phyloP scores from a whole-genome alignment of 768 basidiomycete species.

The Artomyces pyxidatus region DNA sequence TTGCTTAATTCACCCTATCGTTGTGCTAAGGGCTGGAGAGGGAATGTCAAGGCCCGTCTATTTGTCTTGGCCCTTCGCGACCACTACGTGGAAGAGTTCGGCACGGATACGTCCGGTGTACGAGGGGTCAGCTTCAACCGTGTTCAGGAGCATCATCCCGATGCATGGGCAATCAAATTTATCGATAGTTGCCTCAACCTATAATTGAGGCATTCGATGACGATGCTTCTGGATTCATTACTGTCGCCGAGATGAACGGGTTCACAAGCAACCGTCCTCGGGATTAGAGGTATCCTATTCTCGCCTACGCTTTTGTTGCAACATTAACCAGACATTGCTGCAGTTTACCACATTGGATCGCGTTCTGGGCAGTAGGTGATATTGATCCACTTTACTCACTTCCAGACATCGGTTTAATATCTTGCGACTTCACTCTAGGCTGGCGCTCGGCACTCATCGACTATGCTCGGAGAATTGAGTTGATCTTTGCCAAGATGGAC shows the following conservation, averaged over 20 bases:
- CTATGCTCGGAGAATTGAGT: not conserved
- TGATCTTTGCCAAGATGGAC: not conserved
- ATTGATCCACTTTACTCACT: not conserved
- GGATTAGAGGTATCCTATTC: slow-evolving; percentile 16
- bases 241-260: slow-evolving; percentile 22
- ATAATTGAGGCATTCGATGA: slow-evolving; percentile 25
- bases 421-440: no score
- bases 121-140: not conserved
- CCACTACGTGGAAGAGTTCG: slow-evolving; percentile 19
- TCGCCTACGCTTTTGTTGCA: slow-evolving; percentile 2
- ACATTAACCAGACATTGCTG: not conserved
- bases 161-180: slow-evolving; percentile 19
- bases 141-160: slow-evolving; percentile 6
- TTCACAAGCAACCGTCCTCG: slow-evolving; percentile 18
- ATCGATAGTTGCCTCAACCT: slow-evolving; percentile 14
- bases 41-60: not conserved
- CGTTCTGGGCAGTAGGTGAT: slow-evolving; percentile 19
- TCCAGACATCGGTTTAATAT: not conserved
- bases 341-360: slow-evolving; percentile 21
- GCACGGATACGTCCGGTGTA: not conserved
- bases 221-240: slow-evolving; percentile 24
- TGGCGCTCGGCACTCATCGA: not conserved
- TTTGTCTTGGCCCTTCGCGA: slow-evolving; percentile 22
- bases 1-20: not conserved
- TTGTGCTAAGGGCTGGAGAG: not conserved